These are phyloP conservation scores for Prunus persica DNA, from an alignment of 306 rosid genomes.

Conservation along the genomic window DNA sequence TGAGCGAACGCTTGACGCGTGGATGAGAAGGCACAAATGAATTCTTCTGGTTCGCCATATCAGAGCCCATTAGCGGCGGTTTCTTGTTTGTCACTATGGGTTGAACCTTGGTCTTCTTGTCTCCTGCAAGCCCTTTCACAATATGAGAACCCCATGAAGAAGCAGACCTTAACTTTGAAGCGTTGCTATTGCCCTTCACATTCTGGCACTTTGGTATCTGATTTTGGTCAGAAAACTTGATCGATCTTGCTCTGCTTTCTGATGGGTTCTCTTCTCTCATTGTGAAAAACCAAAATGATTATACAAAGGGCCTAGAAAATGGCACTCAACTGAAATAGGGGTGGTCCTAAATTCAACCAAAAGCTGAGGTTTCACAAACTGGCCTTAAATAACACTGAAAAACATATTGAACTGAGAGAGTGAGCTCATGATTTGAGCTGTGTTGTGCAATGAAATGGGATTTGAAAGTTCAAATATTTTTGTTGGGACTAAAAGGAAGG, in stretches of 20 bases:
- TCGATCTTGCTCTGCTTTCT: constrained; percentile 53
- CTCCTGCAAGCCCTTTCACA: constrained; percentile 79
- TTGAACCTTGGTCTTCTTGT: constrained; percentile 59
- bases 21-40: constrained; percentile 54
- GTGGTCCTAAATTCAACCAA: neutral
- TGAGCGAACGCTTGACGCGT: constrained; percentile 74
- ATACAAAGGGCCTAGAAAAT: neutral
- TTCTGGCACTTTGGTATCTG: constrained; percentile 61
- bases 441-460: too few species aligned
- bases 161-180: constrained; percentile 56
- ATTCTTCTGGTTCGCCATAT: constrained; percentile 42
- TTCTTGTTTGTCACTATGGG: constrained; percentile 39
- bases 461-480: neutral
- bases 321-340: neutral
- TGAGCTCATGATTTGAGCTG: neutral
- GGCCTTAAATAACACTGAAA: neutral
- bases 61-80: constrained; percentile 45
- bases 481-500: neutral
- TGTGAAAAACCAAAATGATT: constrained; percentile 7
- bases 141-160: constrained; percentile 94
- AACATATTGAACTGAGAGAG: neutral
- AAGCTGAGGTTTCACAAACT: neutral
- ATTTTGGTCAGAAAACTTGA: constrained; percentile 77
- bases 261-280: constrained; percentile 88
- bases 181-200: constrained; percentile 39